Evolutionary conservation across 805 yeast species (phyloP).

Genomic region (Blastobotrys chiropterorum): DNA sequence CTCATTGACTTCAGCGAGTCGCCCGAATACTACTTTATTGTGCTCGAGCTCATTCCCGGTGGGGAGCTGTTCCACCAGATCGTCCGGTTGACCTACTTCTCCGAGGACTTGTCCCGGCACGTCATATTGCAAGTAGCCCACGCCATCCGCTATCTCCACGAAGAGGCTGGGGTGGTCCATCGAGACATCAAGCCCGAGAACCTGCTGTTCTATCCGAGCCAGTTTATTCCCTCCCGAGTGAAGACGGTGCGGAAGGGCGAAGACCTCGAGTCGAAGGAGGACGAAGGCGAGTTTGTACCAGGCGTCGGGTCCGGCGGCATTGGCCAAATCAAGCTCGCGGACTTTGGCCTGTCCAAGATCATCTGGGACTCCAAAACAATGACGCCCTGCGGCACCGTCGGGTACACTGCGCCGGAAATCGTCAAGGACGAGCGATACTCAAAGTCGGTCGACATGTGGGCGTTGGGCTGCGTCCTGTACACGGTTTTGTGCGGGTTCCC

Average conservation of each 20-base stretch:
- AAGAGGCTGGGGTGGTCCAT: slow-evolving; percentile 66
- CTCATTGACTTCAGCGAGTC: slow-evolving; percentile 50
- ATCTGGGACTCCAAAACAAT: slow-evolving; percentile 82
- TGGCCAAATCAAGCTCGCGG: slow-evolving; percentile 86
- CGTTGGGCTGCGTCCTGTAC: slow-evolving; percentile 91
- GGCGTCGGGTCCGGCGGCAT: slow-evolving; percentile 91
- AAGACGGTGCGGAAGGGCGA: slow-evolving; percentile 33
- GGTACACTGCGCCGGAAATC: slow-evolving; percentile 97
- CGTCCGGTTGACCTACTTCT: slow-evolving; percentile 68
- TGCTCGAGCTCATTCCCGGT: slow-evolving; percentile 64
- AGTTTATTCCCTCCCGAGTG: slow-evolving; percentile 34
- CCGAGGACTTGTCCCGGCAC: slow-evolving; percentile 67
- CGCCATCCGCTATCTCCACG: slow-evolving; percentile 66
- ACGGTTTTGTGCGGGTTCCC: slow-evolving; percentile 96
- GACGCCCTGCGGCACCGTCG: slow-evolving; percentile 98
- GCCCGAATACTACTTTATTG: slow-evolving; percentile 48
- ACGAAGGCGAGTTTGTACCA: slow-evolving; percentile 79
- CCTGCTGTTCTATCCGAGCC: slow-evolving; percentile 54
- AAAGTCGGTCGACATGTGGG: slow-evolving; percentile 98
- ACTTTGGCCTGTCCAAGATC: slow-evolving; percentile 90
- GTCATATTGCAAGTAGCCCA: slow-evolving; percentile 65
- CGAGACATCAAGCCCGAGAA: slow-evolving; percentile 82
- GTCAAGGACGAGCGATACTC: slow-evolving; percentile 90
- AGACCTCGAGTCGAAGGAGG: slow-evolving; percentile 45
- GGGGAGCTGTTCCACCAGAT: slow-evolving; percentile 80